Conservation (phyloP, 768 basidiomycete species). For the Boletus tylopilopsis region DNA sequence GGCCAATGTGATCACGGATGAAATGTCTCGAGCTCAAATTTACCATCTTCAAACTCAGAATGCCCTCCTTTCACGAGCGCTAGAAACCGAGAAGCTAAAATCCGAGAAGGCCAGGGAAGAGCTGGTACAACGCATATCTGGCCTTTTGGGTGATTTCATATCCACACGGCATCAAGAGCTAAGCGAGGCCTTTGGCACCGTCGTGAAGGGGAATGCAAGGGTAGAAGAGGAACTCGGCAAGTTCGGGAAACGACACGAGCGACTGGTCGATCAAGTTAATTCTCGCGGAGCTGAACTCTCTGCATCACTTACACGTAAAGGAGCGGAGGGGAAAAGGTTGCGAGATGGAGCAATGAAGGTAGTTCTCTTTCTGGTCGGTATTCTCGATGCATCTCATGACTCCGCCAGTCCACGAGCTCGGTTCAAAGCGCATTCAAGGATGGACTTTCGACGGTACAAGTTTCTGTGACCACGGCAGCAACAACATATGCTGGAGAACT, state of each 20-base stretch:
- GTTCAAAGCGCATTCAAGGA: conserved; percentile 39
- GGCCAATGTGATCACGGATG: conserved; percentile 45
- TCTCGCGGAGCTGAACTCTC: conserved; percentile 41
- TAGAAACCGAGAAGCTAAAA: conserved; percentile 64
- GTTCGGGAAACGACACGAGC: conserved; percentile 48
- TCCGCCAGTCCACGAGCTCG: conserved; percentile 38
- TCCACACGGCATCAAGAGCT: conserved; percentile 64
- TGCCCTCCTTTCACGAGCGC: conserved; percentile 50
- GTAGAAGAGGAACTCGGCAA: conserved; percentile 48
- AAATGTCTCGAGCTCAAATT: conserved; percentile 50
- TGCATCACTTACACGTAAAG: conserved; percentile 40
- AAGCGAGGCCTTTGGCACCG: conserved; percentile 48
- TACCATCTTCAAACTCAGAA: conserved; percentile 69
- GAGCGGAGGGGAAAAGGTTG: conserved; percentile 48
- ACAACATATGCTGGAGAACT: conserved; percentile 50
- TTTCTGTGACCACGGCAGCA: conserved; percentile 43
- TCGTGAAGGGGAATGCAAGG: conserved; percentile 54
- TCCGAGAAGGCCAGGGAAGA: conserved; percentile 69
- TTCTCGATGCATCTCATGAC: conserved; percentile 11
- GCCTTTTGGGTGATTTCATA: conserved; percentile 67
- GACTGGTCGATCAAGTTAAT: conserved; percentile 40
- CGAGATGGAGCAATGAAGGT: conserved; percentile 63
- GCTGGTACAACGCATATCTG: conserved; percentile 70
- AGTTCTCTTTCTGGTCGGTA: conserved; percentile 3
- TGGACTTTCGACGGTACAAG: conserved; percentile 43